Conservation (phyloP, 2,329 filamentous ascomycete species). For the Talaromyces sp. region DNA sequence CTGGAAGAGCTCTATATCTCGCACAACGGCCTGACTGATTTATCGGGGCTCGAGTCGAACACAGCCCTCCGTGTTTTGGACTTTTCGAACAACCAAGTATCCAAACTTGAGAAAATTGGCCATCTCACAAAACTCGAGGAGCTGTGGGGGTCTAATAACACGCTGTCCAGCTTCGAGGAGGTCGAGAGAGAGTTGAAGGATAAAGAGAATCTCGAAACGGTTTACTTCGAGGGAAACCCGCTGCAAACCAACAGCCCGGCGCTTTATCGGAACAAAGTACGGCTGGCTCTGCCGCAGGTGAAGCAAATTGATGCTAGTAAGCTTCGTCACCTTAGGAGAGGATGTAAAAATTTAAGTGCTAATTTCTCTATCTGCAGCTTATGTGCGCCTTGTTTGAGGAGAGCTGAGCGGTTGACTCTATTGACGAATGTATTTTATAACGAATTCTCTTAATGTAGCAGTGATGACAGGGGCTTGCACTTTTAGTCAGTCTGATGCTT, state of each 20-base stretch:
- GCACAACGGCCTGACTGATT: conserved; percentile 78
- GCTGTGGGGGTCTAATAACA: conserved; percentile 90
- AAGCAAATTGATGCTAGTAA: conserved; percentile 95
- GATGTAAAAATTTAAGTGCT: neutral
- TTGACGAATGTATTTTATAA: neutral
- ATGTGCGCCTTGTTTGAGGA: conserved; percentile 21
- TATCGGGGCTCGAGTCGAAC: conserved; percentile 67
- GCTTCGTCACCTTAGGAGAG: conserved; percentile 25
- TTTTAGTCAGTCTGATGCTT: neutral
- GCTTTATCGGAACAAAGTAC: conserved; percentile 89
- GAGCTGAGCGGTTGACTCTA: neutral
- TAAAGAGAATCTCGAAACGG: conserved; percentile 75
- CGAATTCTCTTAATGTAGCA: neutral
- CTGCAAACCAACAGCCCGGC: conserved; percentile 74
- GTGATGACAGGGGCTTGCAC: neutral
- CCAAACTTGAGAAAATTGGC: conserved; percentile 66
- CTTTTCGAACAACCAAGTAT: conserved; percentile 80
- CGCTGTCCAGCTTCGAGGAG: conserved; percentile 72
- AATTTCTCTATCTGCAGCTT: conserved; percentile 18
- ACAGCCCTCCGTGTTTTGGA: conserved; percentile 71
- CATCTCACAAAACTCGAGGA: conserved; percentile 72
- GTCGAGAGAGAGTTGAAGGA: conserved; percentile 70
- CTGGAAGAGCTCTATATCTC: conserved; percentile 95
- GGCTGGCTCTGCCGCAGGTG: conserved; percentile 78
- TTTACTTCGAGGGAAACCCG: conserved; percentile 95